Base-by-base conservation (phyloP, 2,329 filamentous ascomycete species). In the Stagonosporopsis rhizophila region DNA sequence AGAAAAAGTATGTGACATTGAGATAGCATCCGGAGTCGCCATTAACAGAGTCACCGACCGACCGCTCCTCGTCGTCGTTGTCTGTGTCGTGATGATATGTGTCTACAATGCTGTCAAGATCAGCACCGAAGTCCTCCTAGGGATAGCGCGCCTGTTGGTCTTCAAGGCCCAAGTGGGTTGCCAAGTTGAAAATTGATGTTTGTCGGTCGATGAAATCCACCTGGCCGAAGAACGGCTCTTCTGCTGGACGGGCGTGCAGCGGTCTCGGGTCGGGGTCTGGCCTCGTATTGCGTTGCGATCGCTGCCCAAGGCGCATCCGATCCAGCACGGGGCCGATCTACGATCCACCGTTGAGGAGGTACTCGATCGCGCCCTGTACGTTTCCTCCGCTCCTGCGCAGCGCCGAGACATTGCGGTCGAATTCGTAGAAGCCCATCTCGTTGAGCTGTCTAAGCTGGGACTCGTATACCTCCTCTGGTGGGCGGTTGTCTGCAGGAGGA, bases 341-440 rank as follows among this genome's bases (percentile, higher is more conserved):
- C 42, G 68, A 60, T 45, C 64, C 68, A 11, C 67, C 68, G 37
- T 61, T 64, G 17, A 83, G 67, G 52, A 96, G 78, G 69, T 91
- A 87, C 78, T 95, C 90, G 49, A 96, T 86, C 5, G 91, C 95
- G 11, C 94, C 95, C 75, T 98, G 92, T 37, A 98, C 95, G 74
- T 91, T 97, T 11, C 95, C 95, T 8, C 95, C 95, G 58, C 91
- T 91, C 69, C 94, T 85, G 75, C 94, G 85, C 70, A 99, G 79
- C 5, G 95, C 95, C 52, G 90, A 87, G 28, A 99, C 87, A 67
- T 99, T 99, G 66, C 90, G 82, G 48, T 99, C 94, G 71, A 98
- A 99, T 72, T 99, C 93, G 74, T 87, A 96, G 79, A 99, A 99
- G 3, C 95, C 95, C 95, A 99, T 99, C 64, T 98, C 95, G 75